Evolutionary conservation across 2,329 filamentous ascomycete species (phyloP), one percentile per base, ranked within the genome.

Genomic region (Phyllosticta paracitricarpa): DNA sequence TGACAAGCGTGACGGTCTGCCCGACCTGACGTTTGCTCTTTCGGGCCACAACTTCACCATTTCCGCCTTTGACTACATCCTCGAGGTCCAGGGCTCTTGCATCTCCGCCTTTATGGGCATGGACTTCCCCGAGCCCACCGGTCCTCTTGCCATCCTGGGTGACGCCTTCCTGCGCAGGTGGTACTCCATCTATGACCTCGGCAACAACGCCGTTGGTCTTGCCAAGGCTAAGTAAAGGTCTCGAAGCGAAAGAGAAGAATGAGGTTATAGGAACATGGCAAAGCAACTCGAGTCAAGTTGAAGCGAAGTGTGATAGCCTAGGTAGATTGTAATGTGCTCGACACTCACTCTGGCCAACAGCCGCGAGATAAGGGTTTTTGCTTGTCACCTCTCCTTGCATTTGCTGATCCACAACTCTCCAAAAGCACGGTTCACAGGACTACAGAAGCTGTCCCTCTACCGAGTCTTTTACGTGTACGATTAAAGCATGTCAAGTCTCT

Each of bases 41-140:
- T 86, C 84, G 67, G 94, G 94, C 66, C 85, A 96, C 79, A 89
- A 97, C 81, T 99, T 97, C 82, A 88, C 86, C 73, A 96, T 99
- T 68, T 81, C 82, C 61, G 80, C 94, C 17, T 88, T 88, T 66
- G 94, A 99, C 80, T 99, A 99, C 81, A 92, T 97, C 68, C 86
- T 99, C 51, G 92, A 99, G 78, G 85, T 97, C 53, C 89, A 92
- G 73, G 94, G 93, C 69, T 93, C 88, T 74, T 99, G 94, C 78
- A 96, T 99, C 77, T 97, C 91, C 65, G 89, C 91, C 68, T 96
- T 99, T 80, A 95, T 96, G 86, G 92, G 91, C 70, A 96, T 97
- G 87, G 94, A 81, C 68, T 79, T 83, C 74, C 88, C 91, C 62
- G 89, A 87, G 72, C 91, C 91, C 51, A 87, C 89, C 63, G 93